Conservation (phyloP, 208 protist species). For the Tritrichomonas musculus region DNA sequence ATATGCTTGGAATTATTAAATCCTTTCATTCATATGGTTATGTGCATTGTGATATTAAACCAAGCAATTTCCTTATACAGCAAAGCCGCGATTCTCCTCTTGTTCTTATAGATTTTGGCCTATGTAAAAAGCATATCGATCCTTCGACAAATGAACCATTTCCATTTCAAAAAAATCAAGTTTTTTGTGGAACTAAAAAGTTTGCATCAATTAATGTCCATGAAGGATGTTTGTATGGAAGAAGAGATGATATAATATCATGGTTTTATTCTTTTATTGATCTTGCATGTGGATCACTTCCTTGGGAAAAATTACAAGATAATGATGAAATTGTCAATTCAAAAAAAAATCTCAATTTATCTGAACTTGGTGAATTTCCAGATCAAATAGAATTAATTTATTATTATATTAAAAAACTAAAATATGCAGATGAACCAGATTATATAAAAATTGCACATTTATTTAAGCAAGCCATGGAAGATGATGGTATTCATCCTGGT, state of each 20-base stretch:
- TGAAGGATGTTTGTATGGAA: too few species aligned
- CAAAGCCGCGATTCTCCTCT: not conserved
- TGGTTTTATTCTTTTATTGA: constrained; percentile 22
- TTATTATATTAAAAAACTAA: too few species aligned
- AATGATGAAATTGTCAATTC: not conserved
- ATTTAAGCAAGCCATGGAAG: too few species aligned
- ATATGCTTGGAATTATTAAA: not conserved
- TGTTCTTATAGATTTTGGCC: constrained; percentile 7
- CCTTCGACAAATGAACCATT: not conserved
- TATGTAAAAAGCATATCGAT: constrained; percentile 1
- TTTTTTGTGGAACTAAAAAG: not conserved
- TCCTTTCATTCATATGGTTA: not conserved
- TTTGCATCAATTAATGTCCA: not conserved
- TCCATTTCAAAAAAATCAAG: too few species aligned
- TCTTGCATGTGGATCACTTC: not conserved
- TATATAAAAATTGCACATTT: too few species aligned
- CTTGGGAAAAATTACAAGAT: not conserved
- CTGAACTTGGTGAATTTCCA: too few species aligned
- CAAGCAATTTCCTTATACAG: not conserved
- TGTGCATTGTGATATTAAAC: not conserved
- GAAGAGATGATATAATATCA: not conserved
- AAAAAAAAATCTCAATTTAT: not conserved
- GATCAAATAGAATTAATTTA: too few species aligned
- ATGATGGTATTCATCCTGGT: too few species aligned
- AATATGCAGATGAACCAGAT: too few species aligned